Evolutionary conservation across 2,329 filamentous ascomycete genomes (phyloP).

Genomic region (Scedosporium aurantiacum): DNA sequence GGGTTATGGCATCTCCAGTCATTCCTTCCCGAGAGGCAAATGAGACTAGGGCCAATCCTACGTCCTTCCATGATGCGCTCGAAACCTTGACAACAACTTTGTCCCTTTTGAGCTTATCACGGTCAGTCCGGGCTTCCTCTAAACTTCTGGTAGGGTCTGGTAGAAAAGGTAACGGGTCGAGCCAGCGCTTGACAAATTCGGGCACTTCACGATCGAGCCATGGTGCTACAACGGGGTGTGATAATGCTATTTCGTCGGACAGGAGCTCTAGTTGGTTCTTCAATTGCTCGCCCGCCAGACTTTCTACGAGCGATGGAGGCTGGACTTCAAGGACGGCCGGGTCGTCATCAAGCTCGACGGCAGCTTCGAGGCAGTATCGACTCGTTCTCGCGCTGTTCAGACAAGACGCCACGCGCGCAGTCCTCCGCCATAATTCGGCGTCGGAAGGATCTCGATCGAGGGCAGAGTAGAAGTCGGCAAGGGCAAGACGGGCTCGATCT

Average conservation of each 20-base stretch:
- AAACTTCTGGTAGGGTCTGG: slow-evolving; percentile 37
- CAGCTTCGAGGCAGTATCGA: slow-evolving; percentile 54
- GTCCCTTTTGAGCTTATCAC: background rate
- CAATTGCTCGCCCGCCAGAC: slow-evolving; percentile 50
- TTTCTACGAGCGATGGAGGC: slow-evolving; percentile 52
- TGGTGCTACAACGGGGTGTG: slow-evolving; percentile 49
- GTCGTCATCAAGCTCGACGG: slow-evolving; percentile 57
- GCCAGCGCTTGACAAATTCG: slow-evolving; percentile 35
- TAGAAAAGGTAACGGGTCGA: slow-evolving; percentile 53
- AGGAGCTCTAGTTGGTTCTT: slow-evolving; percentile 43
- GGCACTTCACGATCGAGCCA: slow-evolving; percentile 43
- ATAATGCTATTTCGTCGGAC: slow-evolving; percentile 43
- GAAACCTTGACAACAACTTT: background rate
- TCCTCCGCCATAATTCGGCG: slow-evolving; percentile 53
- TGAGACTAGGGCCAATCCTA: background rate
- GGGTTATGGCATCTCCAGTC: background rate
- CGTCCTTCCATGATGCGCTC: slow-evolving; percentile 3
- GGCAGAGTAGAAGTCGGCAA: slow-evolving; percentile 47
- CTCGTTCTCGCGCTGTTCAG: slow-evolving; percentile 45
- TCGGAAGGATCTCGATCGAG: slow-evolving; percentile 57
- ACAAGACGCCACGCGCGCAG: slow-evolving; percentile 46
- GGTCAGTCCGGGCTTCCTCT: background rate
- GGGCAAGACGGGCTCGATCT: slow-evolving; percentile 30
- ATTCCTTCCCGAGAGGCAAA: background rate
- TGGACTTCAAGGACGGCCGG: slow-evolving; percentile 51